These are phyloP conservation scores for Porogramme epimiltina DNA, from an alignment of 1,284 basidiomycete genomes.

Conservation along the genomic window DNA sequence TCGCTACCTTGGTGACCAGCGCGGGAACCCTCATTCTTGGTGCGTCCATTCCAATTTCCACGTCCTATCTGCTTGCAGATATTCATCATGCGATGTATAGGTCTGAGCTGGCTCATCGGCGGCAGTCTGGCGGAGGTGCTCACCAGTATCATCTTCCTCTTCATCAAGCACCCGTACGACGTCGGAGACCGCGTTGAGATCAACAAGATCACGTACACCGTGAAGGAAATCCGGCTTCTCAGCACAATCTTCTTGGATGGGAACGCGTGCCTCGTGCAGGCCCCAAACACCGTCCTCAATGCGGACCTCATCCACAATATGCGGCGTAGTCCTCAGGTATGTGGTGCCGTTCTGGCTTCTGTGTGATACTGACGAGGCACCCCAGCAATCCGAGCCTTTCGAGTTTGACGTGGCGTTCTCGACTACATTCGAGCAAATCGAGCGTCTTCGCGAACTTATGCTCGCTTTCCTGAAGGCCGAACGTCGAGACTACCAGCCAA, in stretches of 20 bases:
- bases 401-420: constrained; percentile 80
- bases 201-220: constrained; percentile 65
- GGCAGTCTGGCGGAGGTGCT: constrained; percentile 68
- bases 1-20: constrained; percentile 77
- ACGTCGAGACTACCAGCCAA: constrained; percentile 71
- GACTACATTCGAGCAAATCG: constrained; percentile 85
- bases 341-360: constrained; percentile 10
- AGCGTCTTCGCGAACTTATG: constrained; percentile 81
- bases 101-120: constrained; percentile 90
- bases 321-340: constrained; percentile 65
- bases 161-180: constrained; percentile 87
- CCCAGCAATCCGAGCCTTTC: constrained; percentile 61
- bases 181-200: constrained; percentile 80
- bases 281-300: constrained; percentile 72
- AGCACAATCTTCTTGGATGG: constrained; percentile 77
- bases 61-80: not conserved
- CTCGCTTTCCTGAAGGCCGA: constrained; percentile 75
- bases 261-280: constrained; percentile 61
- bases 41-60: constrained; percentile 27
- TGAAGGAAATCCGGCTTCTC: constrained; percentile 86
- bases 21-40: constrained; percentile 84
- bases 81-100: no score
- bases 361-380: not conserved
- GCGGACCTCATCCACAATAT: constrained; percentile 74
- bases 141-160: constrained; percentile 83